These are phyloP conservation scores for Mucor irregularis DNA, from an alignment of 371 early-diverging fungal genomes.

Conservation along the genomic window DNA sequence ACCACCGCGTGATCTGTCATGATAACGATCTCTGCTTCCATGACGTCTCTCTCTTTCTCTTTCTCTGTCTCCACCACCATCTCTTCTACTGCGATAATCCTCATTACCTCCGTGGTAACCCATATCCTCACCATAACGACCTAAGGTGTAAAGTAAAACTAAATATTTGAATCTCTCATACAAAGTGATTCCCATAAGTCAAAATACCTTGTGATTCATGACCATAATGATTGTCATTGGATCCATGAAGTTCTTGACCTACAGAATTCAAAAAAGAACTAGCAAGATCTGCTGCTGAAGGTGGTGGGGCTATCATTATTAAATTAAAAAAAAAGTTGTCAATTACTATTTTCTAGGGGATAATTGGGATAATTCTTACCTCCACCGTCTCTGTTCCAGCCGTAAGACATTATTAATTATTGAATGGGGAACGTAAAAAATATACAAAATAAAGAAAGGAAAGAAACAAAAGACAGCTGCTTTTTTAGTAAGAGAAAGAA, in stretches of 20 bases:
- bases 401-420: conserved; percentile 29
- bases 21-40: conserved; percentile 50
- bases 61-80: conserved; percentile 22
- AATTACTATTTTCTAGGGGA: too few relatives aligned
- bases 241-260: conserved; percentile 39
- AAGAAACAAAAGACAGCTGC: too few relatives aligned
- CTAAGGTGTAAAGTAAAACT: not conserved
- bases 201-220: conserved; percentile 27
- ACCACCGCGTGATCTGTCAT: conserved; percentile 43
- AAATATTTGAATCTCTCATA: not conserved
- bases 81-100: conserved; percentile 24
- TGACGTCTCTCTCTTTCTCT: conserved; percentile 29
- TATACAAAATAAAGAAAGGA: not conserved
- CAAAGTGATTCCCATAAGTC: too few relatives aligned
- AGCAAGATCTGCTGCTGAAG: conserved; percentile 43
- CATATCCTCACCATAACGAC: conserved; percentile 15
- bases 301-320: conserved; percentile 11
- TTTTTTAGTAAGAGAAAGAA: too few relatives aligned
- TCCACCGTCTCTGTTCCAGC: conserved; percentile 25
- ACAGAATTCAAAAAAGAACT: conserved; percentile 49
- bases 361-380: conserved; percentile 18
- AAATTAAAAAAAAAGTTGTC: not conserved
- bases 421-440: too few relatives aligned
- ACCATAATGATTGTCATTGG: conserved; percentile 21
- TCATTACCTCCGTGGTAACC: conserved; percentile 18